A percentile compares a stretch with the other conserved stretches of the same genome.
These are phyloP conservation scores for Volvox africanus DNA, from an alignment of 139 green algal species.

Conservation along the genomic window DNA sequence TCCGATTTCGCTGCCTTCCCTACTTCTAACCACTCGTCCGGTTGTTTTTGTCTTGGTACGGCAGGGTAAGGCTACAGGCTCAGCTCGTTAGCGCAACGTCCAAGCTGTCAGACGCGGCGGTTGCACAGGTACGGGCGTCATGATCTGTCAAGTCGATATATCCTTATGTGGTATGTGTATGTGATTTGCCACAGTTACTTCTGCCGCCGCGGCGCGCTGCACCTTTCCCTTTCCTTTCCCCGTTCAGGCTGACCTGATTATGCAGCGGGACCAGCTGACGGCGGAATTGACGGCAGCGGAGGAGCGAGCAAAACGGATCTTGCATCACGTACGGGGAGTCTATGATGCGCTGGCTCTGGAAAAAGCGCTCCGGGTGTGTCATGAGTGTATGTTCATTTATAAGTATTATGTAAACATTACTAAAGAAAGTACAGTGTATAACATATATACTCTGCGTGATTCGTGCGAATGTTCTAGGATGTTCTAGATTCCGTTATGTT, in stretches of 20 bases:
- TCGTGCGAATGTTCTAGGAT: too few relatives aligned
- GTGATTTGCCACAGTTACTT: too few relatives aligned
- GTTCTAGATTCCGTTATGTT: too few relatives aligned
- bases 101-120: constrained; percentile 45
- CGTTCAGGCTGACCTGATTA: constrained; percentile 44
- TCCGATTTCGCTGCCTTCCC: too few relatives aligned
- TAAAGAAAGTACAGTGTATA: too few relatives aligned
- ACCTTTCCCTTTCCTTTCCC: background rate
- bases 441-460: too few relatives aligned
- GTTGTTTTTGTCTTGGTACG: background rate
- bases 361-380: constrained; percentile 29
- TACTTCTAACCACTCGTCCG: too few relatives aligned
- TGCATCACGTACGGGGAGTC: background rate
- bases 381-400: too few relatives aligned
- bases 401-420: too few relatives aligned
- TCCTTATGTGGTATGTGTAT: too few relatives aligned
- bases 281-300: constrained; percentile 20
- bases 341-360: constrained; percentile 54
- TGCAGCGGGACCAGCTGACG: constrained; percentile 49
- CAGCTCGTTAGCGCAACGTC: constrained; percentile 16
- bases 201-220: background rate
- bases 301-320: background rate
- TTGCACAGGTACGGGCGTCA: constrained; percentile 36
- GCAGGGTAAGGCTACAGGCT: constrained; percentile 32
- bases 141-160: too few relatives aligned